Base-by-base conservation (phyloP, 1,284 basidiomycete species). In the Porogramme epimiltina region DNA sequence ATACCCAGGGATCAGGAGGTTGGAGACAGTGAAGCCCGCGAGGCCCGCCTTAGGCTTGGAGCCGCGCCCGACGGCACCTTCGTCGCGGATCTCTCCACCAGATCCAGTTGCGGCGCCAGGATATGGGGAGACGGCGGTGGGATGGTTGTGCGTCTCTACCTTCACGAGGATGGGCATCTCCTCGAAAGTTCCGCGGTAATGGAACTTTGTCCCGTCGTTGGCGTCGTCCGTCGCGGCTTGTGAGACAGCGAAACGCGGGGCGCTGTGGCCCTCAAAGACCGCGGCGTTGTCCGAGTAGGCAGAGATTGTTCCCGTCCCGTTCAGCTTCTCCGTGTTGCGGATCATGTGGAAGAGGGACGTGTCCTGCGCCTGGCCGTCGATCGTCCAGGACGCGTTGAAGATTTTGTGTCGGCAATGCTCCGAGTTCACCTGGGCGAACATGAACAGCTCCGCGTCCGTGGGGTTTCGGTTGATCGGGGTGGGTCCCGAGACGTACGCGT, bases 321-420 rank as follows among this genome's bases (percentile, higher is more conserved):
- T 83, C 52, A 92, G 69, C 64, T 86, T 85, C 72, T 99, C 96
- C 0, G 97, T 99, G 72, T 98, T 97, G 51, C 94, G 83, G 64
- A 99, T 98, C 96, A 99, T 99, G 62, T 90, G 85, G 73, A 99
- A 99, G 24, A 99, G 84, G 6, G 93, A 93, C 54, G 80, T 77
- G 55, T 89, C 82, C 66, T 85, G 79, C n/a, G 75, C 65, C 34
- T 77, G 64, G 4, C 80, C 87, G 65, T 97, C 91, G 60, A 98
- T 85, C 20, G 87, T 91, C 97, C 97, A 99, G 37, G 90, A 82
- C 0, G 97, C 95, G 68, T 99, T 99, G 79, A 99, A 99, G 62
- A 98, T 99, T 75, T 99, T 99, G 81, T 99, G 97, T 42, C 97
- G 84, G 72, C 97, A 99, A 70, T 99, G 97, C 73, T 99, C 97